A percentile compares a stretch with the other conserved stretches of the same genome.
These are phyloP conservation scores for Tetrapisispora arboricola DNA, from an alignment of 805 yeast genomes.

Conservation along the genomic window DNA sequence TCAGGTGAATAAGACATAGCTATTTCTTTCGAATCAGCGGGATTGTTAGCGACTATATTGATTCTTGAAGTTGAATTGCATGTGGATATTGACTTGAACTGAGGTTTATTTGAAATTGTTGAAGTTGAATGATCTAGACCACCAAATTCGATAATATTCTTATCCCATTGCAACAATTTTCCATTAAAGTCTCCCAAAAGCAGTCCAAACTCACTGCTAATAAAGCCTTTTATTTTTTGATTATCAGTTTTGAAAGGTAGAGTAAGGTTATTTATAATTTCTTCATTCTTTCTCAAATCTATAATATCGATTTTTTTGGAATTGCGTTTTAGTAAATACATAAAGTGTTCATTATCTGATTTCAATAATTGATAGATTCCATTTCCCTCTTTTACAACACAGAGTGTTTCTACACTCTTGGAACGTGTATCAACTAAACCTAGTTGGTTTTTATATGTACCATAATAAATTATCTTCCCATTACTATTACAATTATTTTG, in stretches of 20 bases:
- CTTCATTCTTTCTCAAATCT: constrained; percentile 24
- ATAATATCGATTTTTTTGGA: constrained; percentile 24
- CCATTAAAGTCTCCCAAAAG: constrained; percentile 19
- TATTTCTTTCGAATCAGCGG: constrained; percentile 9
- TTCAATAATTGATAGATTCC: constrained; percentile 31
- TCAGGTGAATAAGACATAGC: constrained; percentile 19
- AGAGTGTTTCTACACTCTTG: background rate
- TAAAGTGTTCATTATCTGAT: constrained; percentile 30
- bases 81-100: background rate
- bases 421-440: constrained; percentile 18
- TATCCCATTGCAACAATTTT: constrained; percentile 16
- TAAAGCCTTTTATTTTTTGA: constrained; percentile 19
- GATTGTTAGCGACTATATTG: constrained; percentile 14
- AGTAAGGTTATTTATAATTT: constrained; percentile 9
- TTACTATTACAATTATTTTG: constrained; percentile 4
- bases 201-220: constrained; percentile 15
- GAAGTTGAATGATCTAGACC: constrained; percentile 9
- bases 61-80: constrained; percentile 5
- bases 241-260: constrained; percentile 17
- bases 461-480: constrained; percentile 7
- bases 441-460: constrained; percentile 25
- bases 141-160: constrained; percentile 22
- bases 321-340: constrained; percentile 28
- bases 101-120: background rate
- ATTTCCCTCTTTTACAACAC: constrained; percentile 11